Percentiles rank a stretch among this genome's conserved stretches.
phyloP scores from a whole-genome alignment of 2,329 filamentous ascomycete genomes.

The Exophiala xenobiotica region DNA sequence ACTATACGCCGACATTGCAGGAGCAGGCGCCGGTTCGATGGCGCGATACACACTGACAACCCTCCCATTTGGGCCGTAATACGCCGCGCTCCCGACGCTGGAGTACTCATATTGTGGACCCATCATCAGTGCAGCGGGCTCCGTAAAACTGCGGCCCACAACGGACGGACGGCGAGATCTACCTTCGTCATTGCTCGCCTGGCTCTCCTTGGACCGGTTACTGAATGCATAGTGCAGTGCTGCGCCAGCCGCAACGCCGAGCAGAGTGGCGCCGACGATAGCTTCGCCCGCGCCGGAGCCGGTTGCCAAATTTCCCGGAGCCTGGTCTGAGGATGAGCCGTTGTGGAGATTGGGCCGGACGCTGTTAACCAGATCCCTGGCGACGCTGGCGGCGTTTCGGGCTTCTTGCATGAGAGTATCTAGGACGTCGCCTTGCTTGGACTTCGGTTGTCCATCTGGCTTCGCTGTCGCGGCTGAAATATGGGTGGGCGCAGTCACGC shows the following conservation, averaged over 20 bases:
- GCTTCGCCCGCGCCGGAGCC: constrained; percentile 53
- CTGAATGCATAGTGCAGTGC: constrained; percentile 74
- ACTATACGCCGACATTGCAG: constrained; percentile 5
- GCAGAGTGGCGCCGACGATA: constrained; percentile 66
- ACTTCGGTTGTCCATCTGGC: constrained; percentile 4
- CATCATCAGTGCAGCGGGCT: constrained; percentile 10
- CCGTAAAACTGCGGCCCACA: constrained; percentile 17
- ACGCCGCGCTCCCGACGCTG: constrained; percentile 6
- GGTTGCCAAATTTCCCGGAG: constrained; percentile 30
- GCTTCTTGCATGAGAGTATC: constrained; percentile 41
- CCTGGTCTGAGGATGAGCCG: constrained; percentile 24
- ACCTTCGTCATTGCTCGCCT: constrained; percentile 3
- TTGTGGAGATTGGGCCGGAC: constrained; percentile 22
- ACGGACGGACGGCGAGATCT: constrained; percentile 11
- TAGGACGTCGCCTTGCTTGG: constrained; percentile 34
- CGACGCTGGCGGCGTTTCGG: constrained; percentile 35
- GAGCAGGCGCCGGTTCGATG: constrained; percentile 27
- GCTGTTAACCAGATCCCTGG: constrained; percentile 27
- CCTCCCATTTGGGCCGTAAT: background rate
- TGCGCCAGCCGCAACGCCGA: constrained; percentile 76
- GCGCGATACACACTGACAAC: constrained; percentile 11
- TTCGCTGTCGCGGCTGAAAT: constrained; percentile 5
- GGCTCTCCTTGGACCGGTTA: constrained; percentile 42
- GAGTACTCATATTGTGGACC: constrained; percentile 8
- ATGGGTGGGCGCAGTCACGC: constrained; percentile 6